Evolutionary conservation across 73 alveolate species (phyloP).

Genomic region (Tetrahymena malaccensis): DNA sequence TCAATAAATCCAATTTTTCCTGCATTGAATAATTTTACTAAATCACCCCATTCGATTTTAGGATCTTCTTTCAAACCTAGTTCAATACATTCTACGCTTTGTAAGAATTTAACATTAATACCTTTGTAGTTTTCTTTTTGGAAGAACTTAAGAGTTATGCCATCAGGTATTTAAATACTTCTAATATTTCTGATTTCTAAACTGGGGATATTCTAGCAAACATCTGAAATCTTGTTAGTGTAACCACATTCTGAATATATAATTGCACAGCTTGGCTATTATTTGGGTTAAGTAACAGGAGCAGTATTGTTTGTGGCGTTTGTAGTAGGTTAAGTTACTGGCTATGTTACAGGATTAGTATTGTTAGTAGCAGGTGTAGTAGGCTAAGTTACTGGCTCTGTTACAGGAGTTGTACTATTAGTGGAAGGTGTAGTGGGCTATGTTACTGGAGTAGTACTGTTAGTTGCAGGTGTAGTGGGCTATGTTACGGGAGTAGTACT

Average conservation of each 20-base stretch:
- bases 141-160: not conserved
- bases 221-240: not conserved
- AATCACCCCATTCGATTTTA: not conserved
- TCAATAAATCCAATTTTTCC: not conserved
- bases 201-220: not conserved
- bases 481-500: not conserved
- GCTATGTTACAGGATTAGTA: not conserved
- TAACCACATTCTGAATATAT: not conserved
- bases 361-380: not conserved
- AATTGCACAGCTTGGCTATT: not conserved
- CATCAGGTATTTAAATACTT: not conserved
- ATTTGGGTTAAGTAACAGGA: not conserved
- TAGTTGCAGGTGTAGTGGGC: not conserved
- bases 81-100: not conserved
- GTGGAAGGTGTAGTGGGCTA: not conserved
- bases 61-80: not conserved
- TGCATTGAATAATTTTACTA: not conserved
- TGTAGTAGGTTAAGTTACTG: too few relatives aligned
- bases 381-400: not conserved
- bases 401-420: not conserved
- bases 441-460: not conserved
- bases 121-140: not conserved
- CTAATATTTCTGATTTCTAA: not conserved
- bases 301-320: not conserved
- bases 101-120: not conserved